Base-by-base conservation (phyloP, 805 yeast species). In the Candida argentea region DNA sequence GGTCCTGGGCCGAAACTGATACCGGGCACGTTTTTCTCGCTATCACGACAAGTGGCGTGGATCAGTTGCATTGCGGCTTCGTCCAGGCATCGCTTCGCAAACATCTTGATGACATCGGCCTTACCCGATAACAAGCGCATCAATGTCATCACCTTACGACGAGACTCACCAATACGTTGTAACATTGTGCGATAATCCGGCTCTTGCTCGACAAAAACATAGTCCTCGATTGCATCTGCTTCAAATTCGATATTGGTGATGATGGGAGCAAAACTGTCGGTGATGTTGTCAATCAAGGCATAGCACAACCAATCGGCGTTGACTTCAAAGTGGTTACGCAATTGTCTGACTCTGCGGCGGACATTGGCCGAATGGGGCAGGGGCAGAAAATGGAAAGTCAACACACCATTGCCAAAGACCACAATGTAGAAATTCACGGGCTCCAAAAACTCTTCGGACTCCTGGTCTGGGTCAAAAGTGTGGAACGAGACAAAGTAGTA, bases 401-500 rank as follows among this genome's bases (percentile, higher is more conserved):
- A 37, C 8, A 48, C 43, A 11, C 54, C 54, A 13, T 48, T 52
- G n/a, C 47, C 29, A 34, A 48, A 48, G 3, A 48, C 50, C 16
- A 48, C 54, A 26, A 48, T 43, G 32, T 48, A 48, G 14, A 48
- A 44, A 16, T 48, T 38, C 30, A 48, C 46, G n/a, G 54, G 52
- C 33, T 48, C 54, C 46, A 48, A 46, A 35, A 43, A 48, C 30
- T 48, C 52, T 30, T 48, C 54, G 7, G 50, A 43, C 31, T 48
- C 54, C 32, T 37, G 34, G 40, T 89, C 95, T 14, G 80, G 76
- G 48, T 86, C 96, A 56, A 91, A 91, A 4, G 97, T 83, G 53
- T 91, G 95, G 72, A 91, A 91, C 67, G 94, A 83, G 23, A 91
- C 94, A 61, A 91, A 86, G 55, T 91, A 89, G 56, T 89, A 89